Conservation (phyloP, 805 yeast genomes). For the Zygosaccharomyces bailii region DNA sequence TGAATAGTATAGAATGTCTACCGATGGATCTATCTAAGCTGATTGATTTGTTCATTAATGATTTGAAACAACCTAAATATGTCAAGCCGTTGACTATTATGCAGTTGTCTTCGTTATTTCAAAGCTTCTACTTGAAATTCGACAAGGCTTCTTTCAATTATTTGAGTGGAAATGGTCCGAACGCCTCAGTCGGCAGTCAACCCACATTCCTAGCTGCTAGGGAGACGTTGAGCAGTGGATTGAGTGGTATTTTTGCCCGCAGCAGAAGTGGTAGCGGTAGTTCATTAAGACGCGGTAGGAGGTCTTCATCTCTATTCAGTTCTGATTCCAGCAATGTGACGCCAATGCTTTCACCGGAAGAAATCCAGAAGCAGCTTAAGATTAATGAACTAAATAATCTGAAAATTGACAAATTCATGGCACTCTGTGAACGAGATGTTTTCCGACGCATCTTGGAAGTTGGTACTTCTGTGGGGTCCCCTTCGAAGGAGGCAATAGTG, state of each 20-base stretch:
- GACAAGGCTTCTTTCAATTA: conserved; percentile 33
- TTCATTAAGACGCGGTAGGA: conserved; percentile 25
- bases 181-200: conserved; percentile 3
- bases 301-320: conserved; percentile 34
- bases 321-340: conserved; percentile 24
- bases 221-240: conserved; percentile 34
- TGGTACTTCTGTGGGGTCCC: conserved; percentile 32
- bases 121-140: conserved; percentile 30
- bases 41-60: conserved; percentile 31
- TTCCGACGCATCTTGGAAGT: conserved; percentile 31
- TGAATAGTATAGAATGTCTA: conserved; percentile 19
- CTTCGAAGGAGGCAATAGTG: conserved; percentile 11
- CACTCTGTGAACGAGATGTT: conserved; percentile 31
- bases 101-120: conserved; percentile 33
- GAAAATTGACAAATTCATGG: conserved; percentile 31
- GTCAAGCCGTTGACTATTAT: conserved; percentile 29
- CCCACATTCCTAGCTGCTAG: conserved; percentile 26
- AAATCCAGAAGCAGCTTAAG: conserved; percentile 28
- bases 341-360: conserved; percentile 34
- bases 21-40: conserved; percentile 29
- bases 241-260: conserved; percentile 36
- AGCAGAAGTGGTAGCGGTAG: conserved; percentile 34
- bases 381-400: conserved; percentile 27
- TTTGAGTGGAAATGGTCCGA: conserved; percentile 10
- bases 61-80: conserved; percentile 37